Conservation (phyloP, 768 basidiomycete genomes). For the Royoungia palumana region DNA sequence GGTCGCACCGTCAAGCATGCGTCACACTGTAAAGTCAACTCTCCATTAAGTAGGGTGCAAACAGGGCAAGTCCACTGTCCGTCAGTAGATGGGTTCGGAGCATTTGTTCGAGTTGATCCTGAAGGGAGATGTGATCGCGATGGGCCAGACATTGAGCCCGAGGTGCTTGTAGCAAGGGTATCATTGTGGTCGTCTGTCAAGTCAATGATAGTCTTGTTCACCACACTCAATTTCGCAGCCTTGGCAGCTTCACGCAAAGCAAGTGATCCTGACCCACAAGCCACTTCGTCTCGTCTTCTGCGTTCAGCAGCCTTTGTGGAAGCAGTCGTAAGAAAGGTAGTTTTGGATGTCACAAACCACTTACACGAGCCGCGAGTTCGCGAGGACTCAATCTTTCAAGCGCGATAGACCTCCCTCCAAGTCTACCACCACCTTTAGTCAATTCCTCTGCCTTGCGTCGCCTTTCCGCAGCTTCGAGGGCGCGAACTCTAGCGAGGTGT, state of each 20-base stretch:
- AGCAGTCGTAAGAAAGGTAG: constrained; percentile 1
- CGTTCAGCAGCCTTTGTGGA: constrained; percentile 77
- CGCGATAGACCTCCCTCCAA: constrained; percentile 51
- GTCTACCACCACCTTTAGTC: constrained; percentile 52
- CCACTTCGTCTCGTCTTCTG: constrained; percentile 66
- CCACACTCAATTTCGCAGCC: constrained; percentile 64
- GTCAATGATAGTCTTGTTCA: constrained; percentile 53
- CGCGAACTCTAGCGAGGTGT: constrained; percentile 61
- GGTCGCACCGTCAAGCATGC: constrained; percentile 51
- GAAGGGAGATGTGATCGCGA: neutral
- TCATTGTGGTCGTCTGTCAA: constrained; percentile 41
- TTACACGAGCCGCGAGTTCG: constrained; percentile 59
- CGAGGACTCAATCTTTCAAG: constrained; percentile 51
- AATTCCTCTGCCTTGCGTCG: constrained; percentile 45
- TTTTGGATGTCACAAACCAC: constrained; percentile 31
- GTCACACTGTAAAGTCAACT: constrained; percentile 50
- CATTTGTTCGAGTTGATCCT: neutral
- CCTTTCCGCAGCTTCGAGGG: constrained; percentile 79
- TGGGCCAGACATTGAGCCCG: constrained; percentile 31
- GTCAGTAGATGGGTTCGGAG: neutral
- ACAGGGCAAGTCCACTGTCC: constrained; percentile 49
- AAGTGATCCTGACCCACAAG: constrained; percentile 61
- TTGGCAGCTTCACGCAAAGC: constrained; percentile 63
- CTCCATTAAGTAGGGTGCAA: constrained; percentile 68
- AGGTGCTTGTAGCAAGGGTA: constrained; percentile 8